Percentiles rank a stretch among this genome's conserved stretches.
Conservation (phyloP, 148 eudicot species). For the Limonium bicolor region DNA sequence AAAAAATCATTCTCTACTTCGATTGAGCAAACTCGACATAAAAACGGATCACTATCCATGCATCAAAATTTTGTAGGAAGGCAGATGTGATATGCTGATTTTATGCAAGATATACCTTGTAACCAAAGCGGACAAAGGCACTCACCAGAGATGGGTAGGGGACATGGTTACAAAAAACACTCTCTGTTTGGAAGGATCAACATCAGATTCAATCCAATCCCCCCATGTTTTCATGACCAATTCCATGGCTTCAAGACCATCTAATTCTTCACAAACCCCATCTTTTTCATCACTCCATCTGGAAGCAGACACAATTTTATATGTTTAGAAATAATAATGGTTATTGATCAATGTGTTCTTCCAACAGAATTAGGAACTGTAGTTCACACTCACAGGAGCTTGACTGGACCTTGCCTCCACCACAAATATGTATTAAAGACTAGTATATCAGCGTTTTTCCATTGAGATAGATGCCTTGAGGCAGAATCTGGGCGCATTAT, state of each 20-base stretch:
- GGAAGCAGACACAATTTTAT: no score
- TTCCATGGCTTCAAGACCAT: conserved; percentile 68
- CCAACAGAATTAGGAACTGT: background rate
- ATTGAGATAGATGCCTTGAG: conserved; percentile 51
- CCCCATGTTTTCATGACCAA: conserved; percentile 96
- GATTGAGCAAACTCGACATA: no score
- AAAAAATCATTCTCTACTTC: no score
- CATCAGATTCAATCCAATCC: conserved; percentile 48
- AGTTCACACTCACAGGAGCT: conserved; percentile 50
- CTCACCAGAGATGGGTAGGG: conserved; percentile 80
- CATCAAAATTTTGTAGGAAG: no score
- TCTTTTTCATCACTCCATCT: conserved; percentile 66
- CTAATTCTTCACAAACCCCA: conserved; percentile 70
- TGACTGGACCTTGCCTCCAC: conserved; percentile 94
- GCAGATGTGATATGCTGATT: no score
- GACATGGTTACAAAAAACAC: conserved; percentile 93
- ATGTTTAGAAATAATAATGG: conserved; percentile 4
- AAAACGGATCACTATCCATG: no score
- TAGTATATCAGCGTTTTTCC: conserved; percentile 77
- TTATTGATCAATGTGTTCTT: background rate
- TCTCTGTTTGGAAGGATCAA: conserved; percentile 46
- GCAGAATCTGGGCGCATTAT: conserved; percentile 75
- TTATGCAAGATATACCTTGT: no score
- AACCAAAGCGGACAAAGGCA: no score
- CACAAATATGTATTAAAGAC: conserved; percentile 76